Evolutionary conservation across 2,329 filamentous ascomycete species (phyloP).

Genomic region (Aspergillus candidus): DNA sequence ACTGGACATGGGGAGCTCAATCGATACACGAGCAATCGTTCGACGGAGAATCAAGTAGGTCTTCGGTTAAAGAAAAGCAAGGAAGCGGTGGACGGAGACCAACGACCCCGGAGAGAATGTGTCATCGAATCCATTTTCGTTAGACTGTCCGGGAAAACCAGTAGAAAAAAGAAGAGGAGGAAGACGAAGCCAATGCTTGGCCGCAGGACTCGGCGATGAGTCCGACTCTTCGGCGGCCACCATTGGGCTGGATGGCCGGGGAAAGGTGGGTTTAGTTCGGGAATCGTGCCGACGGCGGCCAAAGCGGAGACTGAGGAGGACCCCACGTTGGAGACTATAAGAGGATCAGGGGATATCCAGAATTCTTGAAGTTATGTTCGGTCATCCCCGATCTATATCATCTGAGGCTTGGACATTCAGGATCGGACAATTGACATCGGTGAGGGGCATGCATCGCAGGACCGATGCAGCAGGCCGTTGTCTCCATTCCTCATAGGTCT

Average conservation of each 20-base stretch:
- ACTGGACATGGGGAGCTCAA: too few relatives aligned
- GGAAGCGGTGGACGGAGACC: not conserved
- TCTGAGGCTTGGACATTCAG: too few relatives aligned
- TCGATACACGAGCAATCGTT: too few relatives aligned
- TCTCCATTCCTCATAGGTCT: too few relatives aligned
- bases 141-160: not conserved
- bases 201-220: constrained; percentile 10
- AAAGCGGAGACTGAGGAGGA: not conserved
- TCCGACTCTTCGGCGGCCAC: constrained; percentile 6
- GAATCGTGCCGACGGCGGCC: too few relatives aligned
- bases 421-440: too few relatives aligned
- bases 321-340: not conserved
- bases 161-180: not conserved
- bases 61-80: not conserved
- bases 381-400: too few relatives aligned
- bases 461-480: too few relatives aligned
- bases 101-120: not conserved
- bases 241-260: constrained; percentile 7
- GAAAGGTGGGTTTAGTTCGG: not conserved
- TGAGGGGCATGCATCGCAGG: too few relatives aligned
- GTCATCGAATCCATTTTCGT: constrained; percentile 4
- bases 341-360: too few relatives aligned
- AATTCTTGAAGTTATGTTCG: too few relatives aligned
- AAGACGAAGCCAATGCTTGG: constrained; percentile 6
- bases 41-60: not conserved